Conservation (phyloP, 306 rosid genomes). For the Vigna reflexopilosa region DNA sequence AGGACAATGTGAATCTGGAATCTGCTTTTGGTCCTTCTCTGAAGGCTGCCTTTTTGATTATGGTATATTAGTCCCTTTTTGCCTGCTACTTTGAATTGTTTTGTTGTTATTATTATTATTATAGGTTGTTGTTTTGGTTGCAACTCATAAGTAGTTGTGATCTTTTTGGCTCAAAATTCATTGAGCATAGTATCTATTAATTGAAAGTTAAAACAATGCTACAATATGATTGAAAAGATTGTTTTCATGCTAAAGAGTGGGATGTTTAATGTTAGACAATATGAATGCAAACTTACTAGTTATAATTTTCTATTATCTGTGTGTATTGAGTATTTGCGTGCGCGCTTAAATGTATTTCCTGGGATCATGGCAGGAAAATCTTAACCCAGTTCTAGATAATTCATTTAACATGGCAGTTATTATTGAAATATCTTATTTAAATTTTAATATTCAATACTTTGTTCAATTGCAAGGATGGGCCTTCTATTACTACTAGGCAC, state of each 20-base stretch:
- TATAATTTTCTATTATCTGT: no score
- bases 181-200: neutral
- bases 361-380: neutral
- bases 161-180: neutral
- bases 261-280: neutral
- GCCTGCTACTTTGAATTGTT: conserved; percentile 29
- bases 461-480: conserved; percentile 16
- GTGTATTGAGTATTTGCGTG: no score
- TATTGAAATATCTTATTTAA: no score
- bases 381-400: neutral
- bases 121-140: neutral
- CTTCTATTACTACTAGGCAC: conserved; percentile 15
- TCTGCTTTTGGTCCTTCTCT: conserved; percentile 99
- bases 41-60: conserved; percentile 87
- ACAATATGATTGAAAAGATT: conserved; percentile 2
- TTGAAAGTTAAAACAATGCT: neutral
- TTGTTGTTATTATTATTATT: neutral
- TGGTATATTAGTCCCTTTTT: conserved; percentile 60
- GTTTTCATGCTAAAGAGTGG: conserved; percentile 19
- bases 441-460: conserved; percentile 33
- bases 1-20: conserved; percentile 86
- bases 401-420: neutral
- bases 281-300: conserved; percentile 22
- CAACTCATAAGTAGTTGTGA: neutral
- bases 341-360: no score